A percentile compares a stretch with the other conserved stretches of the same genome.
These are phyloP conservation scores for Leccinum uliginosum DNA, from an alignment of 768 basidiomycete species.

Conservation along the genomic window DNA sequence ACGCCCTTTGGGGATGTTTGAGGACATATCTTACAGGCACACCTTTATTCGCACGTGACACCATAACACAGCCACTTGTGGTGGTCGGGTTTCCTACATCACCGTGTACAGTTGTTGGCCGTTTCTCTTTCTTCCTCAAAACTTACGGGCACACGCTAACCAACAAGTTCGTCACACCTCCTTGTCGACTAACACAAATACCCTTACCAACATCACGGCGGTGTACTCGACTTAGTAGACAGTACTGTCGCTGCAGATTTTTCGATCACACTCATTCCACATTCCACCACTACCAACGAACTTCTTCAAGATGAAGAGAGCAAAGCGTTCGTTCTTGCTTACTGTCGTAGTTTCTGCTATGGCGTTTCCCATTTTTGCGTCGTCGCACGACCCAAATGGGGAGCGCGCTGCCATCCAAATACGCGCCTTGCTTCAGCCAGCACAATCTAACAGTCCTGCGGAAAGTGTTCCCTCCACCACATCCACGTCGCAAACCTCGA, in stretches of 20 bases:
- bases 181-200: background rate
- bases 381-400: slow-evolving; percentile 16
- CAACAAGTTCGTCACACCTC: background rate
- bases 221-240: slow-evolving; percentile 10
- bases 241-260: slow-evolving; percentile 24
- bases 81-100: slow-evolving; percentile 18
- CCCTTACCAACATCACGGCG: slow-evolving; percentile 7
- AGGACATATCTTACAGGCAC: slow-evolving; percentile 1
- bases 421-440: slow-evolving; percentile 6
- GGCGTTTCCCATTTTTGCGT: slow-evolving; percentile 24
- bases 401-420: slow-evolving; percentile 13
- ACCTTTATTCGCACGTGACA: slow-evolving; percentile 19
- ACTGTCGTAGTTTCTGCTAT: slow-evolving; percentile 24
- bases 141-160: background rate
- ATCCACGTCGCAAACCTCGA: background rate
- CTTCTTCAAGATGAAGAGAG: slow-evolving; percentile 21
- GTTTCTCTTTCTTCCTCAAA: background rate
- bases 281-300: slow-evolving; percentile 6
- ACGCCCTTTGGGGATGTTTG: background rate
- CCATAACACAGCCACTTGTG: slow-evolving; percentile 17
- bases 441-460: background rate
- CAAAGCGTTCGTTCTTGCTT: slow-evolving; percentile 25
- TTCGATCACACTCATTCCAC: slow-evolving; percentile 22
- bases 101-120: background rate
- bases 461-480: background rate